Evolutionary conservation across 306 rosid species (phyloP).

Genomic region (Pueraria montana): DNA sequence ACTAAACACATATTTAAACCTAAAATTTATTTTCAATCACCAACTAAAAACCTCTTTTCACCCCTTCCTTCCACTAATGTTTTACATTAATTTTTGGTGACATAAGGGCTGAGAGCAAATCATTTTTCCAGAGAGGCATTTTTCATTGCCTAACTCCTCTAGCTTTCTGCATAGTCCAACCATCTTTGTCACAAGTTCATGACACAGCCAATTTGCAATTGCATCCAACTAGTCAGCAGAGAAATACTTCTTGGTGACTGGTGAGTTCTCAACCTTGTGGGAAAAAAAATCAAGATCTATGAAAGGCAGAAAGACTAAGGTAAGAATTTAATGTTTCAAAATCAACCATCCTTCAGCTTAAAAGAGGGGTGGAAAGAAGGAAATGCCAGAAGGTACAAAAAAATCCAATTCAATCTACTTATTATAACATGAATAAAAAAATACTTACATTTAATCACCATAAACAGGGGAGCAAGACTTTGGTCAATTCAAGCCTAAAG

Average conservation of each 20-base stretch:
- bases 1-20: too few species aligned
- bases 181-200: constrained; percentile 22
- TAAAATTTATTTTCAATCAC: neutral
- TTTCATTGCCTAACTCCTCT: constrained; percentile 19
- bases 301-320: constrained; percentile 24
- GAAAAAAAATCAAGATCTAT: neutral
- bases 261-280: neutral
- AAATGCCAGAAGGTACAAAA: neutral
- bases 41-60: neutral
- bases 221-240: neutral
- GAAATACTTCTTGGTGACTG: neutral
- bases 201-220: neutral
- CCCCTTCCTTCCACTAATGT: neutral
- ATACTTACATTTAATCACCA: constrained; percentile 39
- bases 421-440: neutral
- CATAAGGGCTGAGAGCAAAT: neutral
- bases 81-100: neutral
- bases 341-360: neutral
- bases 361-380: neutral
- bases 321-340: neutral
- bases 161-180: neutral
- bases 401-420: neutral
- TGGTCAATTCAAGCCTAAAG: constrained; percentile 25
- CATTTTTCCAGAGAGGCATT: neutral
- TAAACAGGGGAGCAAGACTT: constrained; percentile 2